Conservation (phyloP, 2,329 filamentous ascomycete genomes). For the Fusarium tanahbumbuense region DNA sequence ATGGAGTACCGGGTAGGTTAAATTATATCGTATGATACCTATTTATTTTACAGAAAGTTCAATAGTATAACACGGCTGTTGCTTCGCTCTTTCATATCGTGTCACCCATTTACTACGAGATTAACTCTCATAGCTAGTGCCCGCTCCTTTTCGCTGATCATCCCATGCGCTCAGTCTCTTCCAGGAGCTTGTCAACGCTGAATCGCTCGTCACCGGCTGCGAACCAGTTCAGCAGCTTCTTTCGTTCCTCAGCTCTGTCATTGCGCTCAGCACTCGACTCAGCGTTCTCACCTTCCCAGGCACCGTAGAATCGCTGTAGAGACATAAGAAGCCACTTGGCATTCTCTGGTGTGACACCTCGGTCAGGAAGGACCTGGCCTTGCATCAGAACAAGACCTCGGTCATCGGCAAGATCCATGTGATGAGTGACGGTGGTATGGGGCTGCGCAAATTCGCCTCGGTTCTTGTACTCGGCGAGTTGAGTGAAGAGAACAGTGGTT, state of each 20-base stretch:
- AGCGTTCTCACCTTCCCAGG: conserved; percentile 62
- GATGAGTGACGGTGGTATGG: conserved; percentile 94
- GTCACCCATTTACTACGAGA: background rate
- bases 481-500: conserved; percentile 89
- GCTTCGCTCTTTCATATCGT: background rate
- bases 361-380: conserved; percentile 79
- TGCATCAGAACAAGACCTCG: conserved; percentile 89
- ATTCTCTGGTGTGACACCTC: conserved; percentile 81
- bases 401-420: conserved; percentile 79
- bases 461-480: conserved; percentile 91
- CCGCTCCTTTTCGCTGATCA: conserved; percentile 45
- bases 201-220: conserved; percentile 81
- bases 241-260: conserved; percentile 71
- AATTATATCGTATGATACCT: conserved; percentile 18
- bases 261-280: conserved; percentile 55
- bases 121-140: background rate
- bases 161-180: conserved; percentile 86
- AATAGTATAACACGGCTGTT: conserved; percentile 1
- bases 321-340: conserved; percentile 93
- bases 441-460: conserved; percentile 90
- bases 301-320: conserved; percentile 92
- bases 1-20: background rate
- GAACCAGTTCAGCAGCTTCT: conserved; percentile 83
- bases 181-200: conserved; percentile 84
- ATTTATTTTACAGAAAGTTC: conserved; percentile 28